A percentile compares a stretch with the other conserved stretches of the same genome.
These are phyloP conservation scores for Wickerhamomyces sp. DNA, from an alignment of 1,139 yeast genomes.

Conservation along the genomic window DNA sequence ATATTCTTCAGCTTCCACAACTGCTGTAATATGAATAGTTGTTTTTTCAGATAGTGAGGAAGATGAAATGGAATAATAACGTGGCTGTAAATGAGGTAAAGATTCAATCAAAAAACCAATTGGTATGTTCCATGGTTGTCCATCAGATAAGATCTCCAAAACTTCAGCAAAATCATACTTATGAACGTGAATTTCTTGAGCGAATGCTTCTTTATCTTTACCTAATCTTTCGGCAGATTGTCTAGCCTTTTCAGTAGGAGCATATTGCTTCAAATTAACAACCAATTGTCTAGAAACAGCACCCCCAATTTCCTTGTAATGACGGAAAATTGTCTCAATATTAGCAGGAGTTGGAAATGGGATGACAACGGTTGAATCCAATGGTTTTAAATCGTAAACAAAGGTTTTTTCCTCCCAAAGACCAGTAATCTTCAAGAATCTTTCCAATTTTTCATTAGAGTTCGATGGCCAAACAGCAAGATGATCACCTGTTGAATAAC, in stretches of 20 bases:
- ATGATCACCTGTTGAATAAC: conserved; percentile 94
- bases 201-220: conserved; percentile 64
- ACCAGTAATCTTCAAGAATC: conserved; percentile 61
- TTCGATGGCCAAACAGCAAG: conserved; percentile 94
- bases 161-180: conserved; percentile 77
- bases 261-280: conserved; percentile 73
- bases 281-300: conserved; percentile 89
- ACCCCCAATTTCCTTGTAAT: conserved; percentile 88
- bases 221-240: conserved; percentile 51
- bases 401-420: conserved; percentile 47
- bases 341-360: conserved; percentile 94
- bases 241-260: conserved; percentile 65
- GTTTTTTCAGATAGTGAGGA: conserved; percentile 77
- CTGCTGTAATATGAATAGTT: conserved; percentile 80
- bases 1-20: conserved; percentile 55
- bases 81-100: conserved; percentile 80
- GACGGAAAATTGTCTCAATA: conserved; percentile 78
- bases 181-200: conserved; percentile 53
- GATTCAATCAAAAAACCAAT: conserved; percentile 81
- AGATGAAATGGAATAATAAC: conserved; percentile 95
- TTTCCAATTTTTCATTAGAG: conserved; percentile 65
- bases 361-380: conserved; percentile 69
- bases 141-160: conserved; percentile 55
- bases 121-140: conserved; percentile 75
- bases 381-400: conserved; percentile 62